Base-by-base conservation (phyloP, 352 stramenopile genomes). In the Phytophthora quininea region DNA sequence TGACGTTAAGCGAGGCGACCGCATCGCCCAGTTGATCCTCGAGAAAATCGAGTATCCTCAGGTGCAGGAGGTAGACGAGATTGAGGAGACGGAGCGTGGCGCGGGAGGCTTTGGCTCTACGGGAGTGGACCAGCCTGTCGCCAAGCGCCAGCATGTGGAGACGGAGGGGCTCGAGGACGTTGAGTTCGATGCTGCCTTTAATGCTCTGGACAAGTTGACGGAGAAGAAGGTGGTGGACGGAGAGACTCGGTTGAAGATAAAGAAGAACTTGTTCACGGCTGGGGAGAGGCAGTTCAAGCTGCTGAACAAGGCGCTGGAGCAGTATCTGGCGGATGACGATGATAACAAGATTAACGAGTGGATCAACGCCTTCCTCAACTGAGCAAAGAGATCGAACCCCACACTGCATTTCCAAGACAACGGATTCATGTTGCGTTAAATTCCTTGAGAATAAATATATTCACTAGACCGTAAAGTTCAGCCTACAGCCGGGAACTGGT, bases 1-100 rank as follows among this genome's bases (percentile, higher is more conserved):
- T 74, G 71, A 47, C 74, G 87, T 99, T 33, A 95, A 97, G 63
- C 79, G 85, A 11, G 97, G 97, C 9, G 98, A 99, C 82, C 94
- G 98, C 40, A 91, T 99, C 47, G 98, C 97, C 14, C 98, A 99
- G 80, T 82, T 99, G 4, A 99, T 99, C 66, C 79, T 99, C 4
- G 98, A 99, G 72, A 86, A 93, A 58, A 98, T 98, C 57, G 77
- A 79, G 86, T 98, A 94, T 74, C 89, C 93, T 9, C 74, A 93
- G 32, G 83, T 98, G 11, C 65, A 91, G 50, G 95, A 98, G 50
- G 93, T 99, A 19, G 77, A 96, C 19, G 96, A 99, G 67, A 90
- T 99, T 15, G 87, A 96, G 32, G 96, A 98, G 42, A 99, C 96
- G 9, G 82, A 73, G 33, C 87, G 98, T 15, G 97, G 97, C 35